A percentile compares a stretch with the other conserved stretches of the same genome.
phyloP scores from a whole-genome alignment of 257 asterid species.

The Anisodus tanguticus region DNA sequence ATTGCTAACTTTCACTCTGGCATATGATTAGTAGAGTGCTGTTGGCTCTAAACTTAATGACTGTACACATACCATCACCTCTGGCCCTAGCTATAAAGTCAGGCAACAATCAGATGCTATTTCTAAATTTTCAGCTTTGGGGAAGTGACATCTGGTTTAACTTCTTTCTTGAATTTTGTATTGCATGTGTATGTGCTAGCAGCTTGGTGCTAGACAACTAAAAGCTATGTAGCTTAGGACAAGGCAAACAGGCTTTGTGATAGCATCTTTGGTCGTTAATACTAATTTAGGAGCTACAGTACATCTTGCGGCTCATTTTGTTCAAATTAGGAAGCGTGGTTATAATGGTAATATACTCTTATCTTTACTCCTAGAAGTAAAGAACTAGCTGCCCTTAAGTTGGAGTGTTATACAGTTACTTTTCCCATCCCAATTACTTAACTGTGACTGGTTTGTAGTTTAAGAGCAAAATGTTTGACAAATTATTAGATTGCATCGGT shows the following conservation, averaged over 20 bases:
- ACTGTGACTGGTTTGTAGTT: not conserved
- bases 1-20: slow-evolving; percentile 1
- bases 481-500: not conserved
- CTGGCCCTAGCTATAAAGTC: not conserved
- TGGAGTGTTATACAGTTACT: not conserved
- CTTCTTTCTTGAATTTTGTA: not conserved
- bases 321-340: not conserved
- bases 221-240: not conserved
- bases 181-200: not conserved
- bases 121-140: not conserved
- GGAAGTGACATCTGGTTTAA: not conserved
- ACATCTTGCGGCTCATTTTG: not conserved
- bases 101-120: not conserved
- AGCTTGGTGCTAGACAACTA: not conserved
- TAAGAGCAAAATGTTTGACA: not conserved
- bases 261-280: not conserved
- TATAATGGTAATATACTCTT: not conserved
- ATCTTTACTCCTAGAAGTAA: not conserved
- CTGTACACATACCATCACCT: slow-evolving; percentile 12
- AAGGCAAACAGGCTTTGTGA: not conserved
- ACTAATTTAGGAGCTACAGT: not conserved
- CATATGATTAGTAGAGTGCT: slow-evolving; percentile 2
- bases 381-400: not conserved
- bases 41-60: slow-evolving; percentile 2
- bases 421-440: not conserved